Evolutionary conservation across 306 rosid species (phyloP), one percentile per base, ranked within the genome.

Genomic region (Fragaria vesca): DNA sequence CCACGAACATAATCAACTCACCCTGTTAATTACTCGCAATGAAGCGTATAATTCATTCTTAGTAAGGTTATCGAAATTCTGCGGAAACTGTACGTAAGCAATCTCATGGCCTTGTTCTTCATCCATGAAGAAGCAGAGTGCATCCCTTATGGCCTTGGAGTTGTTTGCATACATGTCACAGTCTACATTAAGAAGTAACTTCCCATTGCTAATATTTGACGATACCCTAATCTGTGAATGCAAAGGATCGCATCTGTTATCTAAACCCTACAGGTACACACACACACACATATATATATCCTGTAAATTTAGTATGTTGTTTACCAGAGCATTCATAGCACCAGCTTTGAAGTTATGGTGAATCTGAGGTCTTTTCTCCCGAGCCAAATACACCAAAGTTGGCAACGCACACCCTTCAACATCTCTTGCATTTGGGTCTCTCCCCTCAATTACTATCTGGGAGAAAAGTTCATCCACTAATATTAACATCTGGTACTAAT

Each of bases 151-250:
- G 34, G 93, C 83, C 60, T 81, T 68, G 5, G 93, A 90, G 71
- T 83, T 82, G 86, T 91, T 91, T 38, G 97, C 87, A 77, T 85
- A 85, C 98, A 90, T 93, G 72, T 93, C 97, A 86, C 98, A 93
- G 63, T 93, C 97, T 55, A 93, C 91, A 38, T 83, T 91, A 13
- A 91, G 90, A 81, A 89, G 76, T 12, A 91, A 63, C 58, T 85
- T 73, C 11, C 91, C 91, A 0, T 90, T 90, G 88, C 96, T 93
- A 2, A 93, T 90, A n/a, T 55, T 66, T 0, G 93, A 87, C 12
- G 98, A 93, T 74, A 91, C 96, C 70, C 97, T 84, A 32, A 92
- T 61, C 97, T 92, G 81, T 82, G 16, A 47, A 45, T 7, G 0
- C n/a, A 1, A n/a, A 54, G 61, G 61, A n/a, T 54, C 61, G 24